Evolutionary conservation across 2,329 filamentous ascomycete genomes (phyloP).

Genomic region (Annulohypoxylon truncatum): DNA sequence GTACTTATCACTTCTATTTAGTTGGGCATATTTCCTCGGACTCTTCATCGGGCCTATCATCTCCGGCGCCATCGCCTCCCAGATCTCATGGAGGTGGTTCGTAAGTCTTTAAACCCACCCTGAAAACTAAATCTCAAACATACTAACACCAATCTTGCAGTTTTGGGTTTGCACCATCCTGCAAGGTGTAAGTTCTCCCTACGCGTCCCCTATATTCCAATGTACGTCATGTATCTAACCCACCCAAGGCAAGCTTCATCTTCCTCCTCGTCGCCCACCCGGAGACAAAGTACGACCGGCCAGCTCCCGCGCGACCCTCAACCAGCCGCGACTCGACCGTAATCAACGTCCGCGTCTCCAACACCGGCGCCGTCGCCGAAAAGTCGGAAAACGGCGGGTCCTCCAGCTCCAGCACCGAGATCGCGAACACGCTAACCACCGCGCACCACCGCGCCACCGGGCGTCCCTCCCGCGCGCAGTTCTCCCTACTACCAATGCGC

Average conservation of each 20-base stretch:
- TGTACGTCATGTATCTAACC: constrained; percentile 10
- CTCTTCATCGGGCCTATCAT: constrained; percentile 52
- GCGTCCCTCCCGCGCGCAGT: constrained; percentile 42
- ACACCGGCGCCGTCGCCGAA: background rate
- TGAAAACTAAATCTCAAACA: background rate
- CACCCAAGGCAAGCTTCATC: constrained; percentile 42
- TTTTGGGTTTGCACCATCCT: constrained; percentile 52
- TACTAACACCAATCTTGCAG: constrained; percentile 21
- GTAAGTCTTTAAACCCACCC: constrained; percentile 33
- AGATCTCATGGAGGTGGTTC: constrained; percentile 50
- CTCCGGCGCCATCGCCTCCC: constrained; percentile 48
- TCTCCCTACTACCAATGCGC: constrained; percentile 43
- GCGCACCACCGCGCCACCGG: constrained; percentile 34
- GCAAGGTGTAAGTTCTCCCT: constrained; percentile 41
- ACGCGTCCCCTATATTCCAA: background rate
- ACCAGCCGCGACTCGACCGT: background rate
- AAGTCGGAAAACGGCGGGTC: constrained; percentile 10
- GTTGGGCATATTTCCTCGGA: constrained; percentile 50
- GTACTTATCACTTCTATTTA: constrained; percentile 14
- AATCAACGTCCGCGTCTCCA: background rate
- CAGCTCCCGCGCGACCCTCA: background rate
- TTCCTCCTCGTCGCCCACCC: constrained; percentile 46
- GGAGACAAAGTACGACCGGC: constrained; percentile 49
- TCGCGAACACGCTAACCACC: constrained; percentile 2
- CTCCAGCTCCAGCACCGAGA: constrained; percentile 19